Conservation (phyloP, 1,284 basidiomycete species). For the Coriolopsis trogii region DNA sequence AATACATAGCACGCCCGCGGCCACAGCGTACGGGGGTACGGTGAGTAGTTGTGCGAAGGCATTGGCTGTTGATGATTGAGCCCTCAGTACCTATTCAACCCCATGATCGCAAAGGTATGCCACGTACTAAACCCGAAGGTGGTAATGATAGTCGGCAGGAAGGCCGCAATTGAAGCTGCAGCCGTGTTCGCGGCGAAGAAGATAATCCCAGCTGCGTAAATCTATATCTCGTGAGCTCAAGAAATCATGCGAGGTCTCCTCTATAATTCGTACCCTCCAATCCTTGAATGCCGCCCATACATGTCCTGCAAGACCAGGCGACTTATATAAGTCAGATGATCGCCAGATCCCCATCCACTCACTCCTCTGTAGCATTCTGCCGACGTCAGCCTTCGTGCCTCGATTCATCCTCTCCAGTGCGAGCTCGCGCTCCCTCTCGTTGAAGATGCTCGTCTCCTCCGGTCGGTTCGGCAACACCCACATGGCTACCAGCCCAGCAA, state of each 20-base stretch:
- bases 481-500: constrained; percentile 68
- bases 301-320: constrained; percentile 45
- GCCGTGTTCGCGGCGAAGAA: constrained; percentile 83
- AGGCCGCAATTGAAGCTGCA: constrained; percentile 79
- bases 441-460: constrained; percentile 73
- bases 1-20: constrained; percentile 66
- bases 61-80: constrained; percentile 44
- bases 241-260: neutral
- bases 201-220: constrained; percentile 65
- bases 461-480: constrained; percentile 78
- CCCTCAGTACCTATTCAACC: neutral
- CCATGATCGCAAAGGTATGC: neutral
- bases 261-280: constrained; percentile 54
- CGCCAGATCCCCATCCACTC: constrained; percentile 18
- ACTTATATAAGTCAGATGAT: neutral
- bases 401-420: constrained; percentile 78
- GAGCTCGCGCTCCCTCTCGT: constrained; percentile 71
- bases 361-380: constrained; percentile 69
- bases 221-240: constrained; percentile 36
- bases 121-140: constrained; percentile 65
- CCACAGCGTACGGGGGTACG: constrained; percentile 82
- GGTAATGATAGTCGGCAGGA: constrained; percentile 82
- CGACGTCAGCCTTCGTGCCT: constrained; percentile 67
- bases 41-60: constrained; percentile 70
- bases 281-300: constrained; percentile 68